phyloP scores from a whole-genome alignment of 169 alveolate genomes.

The Plasmodium fragile region DNA sequence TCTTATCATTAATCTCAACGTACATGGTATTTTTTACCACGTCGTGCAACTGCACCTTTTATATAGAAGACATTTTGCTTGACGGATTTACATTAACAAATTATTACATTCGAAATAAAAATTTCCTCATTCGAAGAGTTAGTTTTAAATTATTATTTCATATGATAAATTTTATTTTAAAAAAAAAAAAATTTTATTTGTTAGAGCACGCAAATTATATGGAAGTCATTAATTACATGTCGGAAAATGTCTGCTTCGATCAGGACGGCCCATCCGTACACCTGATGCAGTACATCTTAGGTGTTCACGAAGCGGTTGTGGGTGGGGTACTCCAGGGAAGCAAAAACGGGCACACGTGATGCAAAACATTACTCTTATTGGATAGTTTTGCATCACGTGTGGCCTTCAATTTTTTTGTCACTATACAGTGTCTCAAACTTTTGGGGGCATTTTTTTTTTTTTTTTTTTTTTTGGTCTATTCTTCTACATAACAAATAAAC shows the following conservation, averaged over 20 bases:
- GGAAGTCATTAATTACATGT: slow-evolving; percentile 28
- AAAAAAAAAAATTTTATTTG: slow-evolving; percentile 34
- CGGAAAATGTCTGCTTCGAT: not conserved
- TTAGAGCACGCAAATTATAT: slow-evolving; percentile 32
- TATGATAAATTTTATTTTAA: slow-evolving; percentile 29
- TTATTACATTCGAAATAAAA: slow-evolving; percentile 12
- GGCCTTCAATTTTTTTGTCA: not conserved
- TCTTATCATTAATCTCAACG: slow-evolving; percentile 28
- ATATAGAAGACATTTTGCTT: slow-evolving; percentile 22
- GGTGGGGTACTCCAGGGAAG: not conserved
- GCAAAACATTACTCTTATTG: not conserved
- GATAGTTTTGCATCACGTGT: too few relatives aligned
- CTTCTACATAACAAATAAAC: not conserved
- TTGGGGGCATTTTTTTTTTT: not conserved
- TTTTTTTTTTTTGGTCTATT: slow-evolving; percentile 1
- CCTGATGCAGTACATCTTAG: slow-evolving; percentile 14
- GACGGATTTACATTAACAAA: slow-evolving; percentile 28
- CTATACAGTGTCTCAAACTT: not conserved
- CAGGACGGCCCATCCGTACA: slow-evolving; percentile 1
- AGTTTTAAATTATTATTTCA: slow-evolving; percentile 25
- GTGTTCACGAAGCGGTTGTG: not conserved
- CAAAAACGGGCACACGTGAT: not conserved
- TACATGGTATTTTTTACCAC: slow-evolving; percentile 30
- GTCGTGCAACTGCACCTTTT: slow-evolving; percentile 23
- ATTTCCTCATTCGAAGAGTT: slow-evolving; percentile 18